These are phyloP conservation scores for Phoma sp. DNA, from an alignment of 2,329 filamentous ascomycete species.

Conservation along the genomic window DNA sequence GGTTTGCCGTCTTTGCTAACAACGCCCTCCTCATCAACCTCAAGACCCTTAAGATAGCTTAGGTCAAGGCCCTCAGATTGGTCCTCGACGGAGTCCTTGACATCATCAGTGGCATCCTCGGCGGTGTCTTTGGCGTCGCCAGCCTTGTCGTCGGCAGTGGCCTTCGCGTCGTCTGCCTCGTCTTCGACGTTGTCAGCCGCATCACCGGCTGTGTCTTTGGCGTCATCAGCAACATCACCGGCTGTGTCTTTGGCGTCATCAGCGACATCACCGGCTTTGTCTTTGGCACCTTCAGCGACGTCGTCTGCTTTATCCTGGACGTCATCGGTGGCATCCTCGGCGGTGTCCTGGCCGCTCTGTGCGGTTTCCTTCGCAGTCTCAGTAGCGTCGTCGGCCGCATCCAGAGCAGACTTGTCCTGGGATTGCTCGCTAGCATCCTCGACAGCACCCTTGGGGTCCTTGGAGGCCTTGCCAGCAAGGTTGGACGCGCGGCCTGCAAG, in stretches of 20 bases:
- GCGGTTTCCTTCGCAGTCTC: constrained; percentile 42
- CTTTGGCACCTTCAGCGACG: constrained; percentile 39
- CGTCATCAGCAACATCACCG: constrained; percentile 35
- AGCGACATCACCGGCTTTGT: constrained; percentile 48
- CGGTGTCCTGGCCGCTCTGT: constrained; percentile 44
- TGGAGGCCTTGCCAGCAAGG: constrained; percentile 51
- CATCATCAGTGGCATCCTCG: constrained; percentile 39
- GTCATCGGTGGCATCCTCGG: constrained; percentile 39
- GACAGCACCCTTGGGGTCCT: constrained; percentile 48
- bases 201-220: constrained; percentile 36
- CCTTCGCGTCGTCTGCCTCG: constrained; percentile 30
- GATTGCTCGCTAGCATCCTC: constrained; percentile 47
- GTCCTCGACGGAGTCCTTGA: constrained; percentile 37
- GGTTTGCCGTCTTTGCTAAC: constrained; percentile 58
- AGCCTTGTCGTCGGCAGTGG: constrained; percentile 43
- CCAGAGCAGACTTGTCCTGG: constrained; percentile 42
- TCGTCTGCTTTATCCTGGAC: constrained; percentile 38
- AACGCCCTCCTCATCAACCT: constrained; percentile 61
- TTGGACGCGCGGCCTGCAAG: constrained; percentile 56
- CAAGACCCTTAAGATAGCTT: constrained; percentile 56
- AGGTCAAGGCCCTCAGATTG: constrained; percentile 51
- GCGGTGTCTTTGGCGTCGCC: constrained; percentile 44
- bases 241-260: constrained; percentile 48
- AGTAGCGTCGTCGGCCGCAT: constrained; percentile 41
- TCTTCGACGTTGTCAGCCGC: constrained; percentile 50